These are phyloP conservation scores for Pulveroboletus sp. DNA, from an alignment of 768 basidiomycete species.

Conservation along the genomic window DNA sequence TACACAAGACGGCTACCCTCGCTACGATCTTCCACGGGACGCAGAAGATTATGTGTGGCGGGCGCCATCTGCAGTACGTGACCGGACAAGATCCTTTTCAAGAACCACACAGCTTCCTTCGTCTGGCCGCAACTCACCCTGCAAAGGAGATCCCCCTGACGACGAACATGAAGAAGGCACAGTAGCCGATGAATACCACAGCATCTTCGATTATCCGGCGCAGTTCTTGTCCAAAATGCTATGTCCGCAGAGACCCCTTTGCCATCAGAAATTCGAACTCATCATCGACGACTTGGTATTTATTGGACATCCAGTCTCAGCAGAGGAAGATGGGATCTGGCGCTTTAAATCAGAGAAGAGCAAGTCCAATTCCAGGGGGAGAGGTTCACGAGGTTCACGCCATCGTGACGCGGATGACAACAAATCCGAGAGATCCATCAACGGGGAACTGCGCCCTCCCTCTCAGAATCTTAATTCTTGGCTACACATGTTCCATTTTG, in stretches of 20 bases:
- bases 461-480: conserved; percentile 37
- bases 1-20: background rate
- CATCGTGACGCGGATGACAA: conserved; percentile 37
- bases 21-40: conserved; percentile 16
- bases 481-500: conserved; percentile 79
- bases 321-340: conserved; percentile 70
- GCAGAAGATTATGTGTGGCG: conserved; percentile 61
- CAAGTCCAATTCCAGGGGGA: conserved; percentile 48
- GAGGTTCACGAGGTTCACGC: conserved; percentile 53
- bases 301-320: conserved; percentile 90
- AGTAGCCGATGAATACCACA: conserved; percentile 51
- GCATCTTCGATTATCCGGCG: conserved; percentile 73
- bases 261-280: conserved; percentile 93
- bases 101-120: conserved; percentile 39
- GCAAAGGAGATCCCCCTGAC: conserved; percentile 39
- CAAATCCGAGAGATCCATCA: conserved; percentile 29
- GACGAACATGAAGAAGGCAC: conserved; percentile 32
- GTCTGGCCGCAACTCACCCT: conserved; percentile 50
- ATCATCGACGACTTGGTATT: conserved; percentile 89
- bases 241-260: conserved; percentile 72
- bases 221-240: conserved; percentile 80
- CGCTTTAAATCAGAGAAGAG: conserved; percentile 61
- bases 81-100: conserved; percentile 50
- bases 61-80: conserved; percentile 43
- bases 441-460: conserved; percentile 31